These are phyloP conservation scores for Saccharomyces hybrid DNA, from an alignment of 1,139 yeast genomes.

Conservation along the genomic window DNA sequence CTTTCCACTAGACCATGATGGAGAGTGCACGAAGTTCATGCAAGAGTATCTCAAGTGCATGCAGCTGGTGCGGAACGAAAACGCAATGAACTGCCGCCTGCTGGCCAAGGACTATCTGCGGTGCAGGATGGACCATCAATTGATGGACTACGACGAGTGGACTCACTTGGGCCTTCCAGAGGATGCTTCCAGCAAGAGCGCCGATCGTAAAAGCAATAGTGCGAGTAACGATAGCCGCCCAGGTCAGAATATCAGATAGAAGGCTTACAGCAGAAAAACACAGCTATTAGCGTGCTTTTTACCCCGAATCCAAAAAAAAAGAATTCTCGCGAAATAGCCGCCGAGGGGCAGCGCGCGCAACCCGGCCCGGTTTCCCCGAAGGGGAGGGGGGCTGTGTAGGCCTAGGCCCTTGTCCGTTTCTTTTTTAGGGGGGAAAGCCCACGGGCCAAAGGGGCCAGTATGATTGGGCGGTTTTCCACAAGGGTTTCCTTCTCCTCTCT, in stretches of 20 bases:
- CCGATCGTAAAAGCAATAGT: too few species aligned
- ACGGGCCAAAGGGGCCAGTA: background rate
- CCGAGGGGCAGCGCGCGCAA: background rate
- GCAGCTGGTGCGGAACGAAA: constrained; percentile 67
- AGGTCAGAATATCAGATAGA: background rate
- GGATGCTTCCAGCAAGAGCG: constrained; percentile 31
- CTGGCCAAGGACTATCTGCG: constrained; percentile 74
- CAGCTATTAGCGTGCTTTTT: background rate
- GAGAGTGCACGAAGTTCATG: constrained; percentile 77
- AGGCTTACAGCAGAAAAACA: too few species aligned
- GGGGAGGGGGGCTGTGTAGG: background rate
- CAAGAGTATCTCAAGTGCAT: constrained; percentile 68
- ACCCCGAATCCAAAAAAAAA: background rate
- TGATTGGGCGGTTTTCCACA: background rate
- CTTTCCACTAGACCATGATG: constrained; percentile 88
- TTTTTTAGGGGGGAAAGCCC: background rate
- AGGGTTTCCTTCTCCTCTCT: background rate
- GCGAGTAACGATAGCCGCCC: background rate
- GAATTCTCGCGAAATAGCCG: background rate
- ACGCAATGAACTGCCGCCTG: constrained; percentile 82
- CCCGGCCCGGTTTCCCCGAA: background rate
- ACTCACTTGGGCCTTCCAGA: constrained; percentile 76
- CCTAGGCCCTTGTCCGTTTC: background rate
- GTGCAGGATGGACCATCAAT: constrained; percentile 85
- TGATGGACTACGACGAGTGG: constrained; percentile 84